phyloP scores from a whole-genome alignment of 2,329 filamentous ascomycete genomes.

The Fusarium gaditjirri region DNA sequence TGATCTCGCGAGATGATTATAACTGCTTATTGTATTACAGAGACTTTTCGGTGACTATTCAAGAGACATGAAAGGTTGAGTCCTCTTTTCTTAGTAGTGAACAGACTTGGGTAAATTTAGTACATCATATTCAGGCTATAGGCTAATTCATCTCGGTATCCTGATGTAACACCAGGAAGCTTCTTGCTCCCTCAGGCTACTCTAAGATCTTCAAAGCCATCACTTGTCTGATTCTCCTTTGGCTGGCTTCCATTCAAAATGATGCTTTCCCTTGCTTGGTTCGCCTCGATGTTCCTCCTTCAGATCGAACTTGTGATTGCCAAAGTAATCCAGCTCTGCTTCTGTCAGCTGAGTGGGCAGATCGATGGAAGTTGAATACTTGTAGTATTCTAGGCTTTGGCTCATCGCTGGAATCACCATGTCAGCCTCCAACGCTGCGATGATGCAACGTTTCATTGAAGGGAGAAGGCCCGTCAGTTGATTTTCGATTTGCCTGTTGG shows the following conservation, averaged over 20 bases:
- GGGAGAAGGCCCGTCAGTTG: neutral
- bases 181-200: neutral
- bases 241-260: neutral
- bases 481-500: rapidly evolving
- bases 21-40: neutral
- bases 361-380: neutral
- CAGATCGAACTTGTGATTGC: neutral
- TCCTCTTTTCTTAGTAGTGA: no score
- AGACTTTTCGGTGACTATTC: neutral
- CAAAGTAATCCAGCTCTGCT: neutral
- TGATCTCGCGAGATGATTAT: neutral
- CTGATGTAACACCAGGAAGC: rapidly evolving
- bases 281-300: neutral
- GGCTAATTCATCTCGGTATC: neutral
- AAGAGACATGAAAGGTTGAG: neutral
- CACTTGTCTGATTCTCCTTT: neutral
- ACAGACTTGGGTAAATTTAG: neutral
- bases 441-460: neutral
- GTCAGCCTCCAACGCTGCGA: neutral
- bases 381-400: neutral
- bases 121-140: neutral
- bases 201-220: neutral
- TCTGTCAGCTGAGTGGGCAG: neutral
- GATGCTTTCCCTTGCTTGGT: neutral
- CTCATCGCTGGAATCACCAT: neutral